Percentiles rank a stretch among this genome's conserved stretches.
Evolutionary conservation across 2,329 filamentous ascomycete genomes (phyloP).

Genomic region (Coniochaeta ligniaria): DNA sequence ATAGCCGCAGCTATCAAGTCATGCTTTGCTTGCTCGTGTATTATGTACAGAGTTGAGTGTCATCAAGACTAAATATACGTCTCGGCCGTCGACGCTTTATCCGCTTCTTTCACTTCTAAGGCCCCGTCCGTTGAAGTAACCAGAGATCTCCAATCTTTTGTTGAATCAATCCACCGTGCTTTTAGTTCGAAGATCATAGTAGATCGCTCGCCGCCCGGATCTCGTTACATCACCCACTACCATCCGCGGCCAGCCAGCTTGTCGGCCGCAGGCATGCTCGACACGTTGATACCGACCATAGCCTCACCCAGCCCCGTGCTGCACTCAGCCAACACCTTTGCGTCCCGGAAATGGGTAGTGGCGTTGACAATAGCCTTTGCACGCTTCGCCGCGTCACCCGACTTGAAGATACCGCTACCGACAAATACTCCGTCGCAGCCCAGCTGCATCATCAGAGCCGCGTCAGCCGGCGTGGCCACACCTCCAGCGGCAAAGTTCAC

Average conservation of each 20-base stretch:
- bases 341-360: slow-evolving; percentile 81
- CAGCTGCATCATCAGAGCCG: slow-evolving; percentile 95
- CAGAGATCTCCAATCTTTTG: not conserved
- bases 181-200: not conserved
- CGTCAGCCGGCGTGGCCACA: slow-evolving; percentile 97
- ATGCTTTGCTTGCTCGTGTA: not conserved
- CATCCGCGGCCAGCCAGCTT: slow-evolving; percentile 82
- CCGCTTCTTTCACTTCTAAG: not conserved
- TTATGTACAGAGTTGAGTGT: not conserved
- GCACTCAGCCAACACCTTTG: slow-evolving; percentile 78
- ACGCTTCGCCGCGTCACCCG: slow-evolving; percentile 79
- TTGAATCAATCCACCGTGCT: not conserved
- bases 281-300: slow-evolving; percentile 92
- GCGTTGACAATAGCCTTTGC: slow-evolving; percentile 94
- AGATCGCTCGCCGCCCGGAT: not conserved
- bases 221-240: slow-evolving; percentile 36
- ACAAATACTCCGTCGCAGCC: slow-evolving; percentile 98
- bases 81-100: not conserved
- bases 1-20: not conserved
- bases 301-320: slow-evolving; percentile 90
- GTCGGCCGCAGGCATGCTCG: slow-evolving; percentile 67
- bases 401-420: slow-evolving; percentile 96
- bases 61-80: not conserved
- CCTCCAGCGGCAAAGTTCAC: slow-evolving; percentile 99
- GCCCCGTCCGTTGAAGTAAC: not conserved